Evolutionary conservation across 2,329 filamentous ascomycete species (phyloP).

Genomic region (Calonectria fujianensis): DNA sequence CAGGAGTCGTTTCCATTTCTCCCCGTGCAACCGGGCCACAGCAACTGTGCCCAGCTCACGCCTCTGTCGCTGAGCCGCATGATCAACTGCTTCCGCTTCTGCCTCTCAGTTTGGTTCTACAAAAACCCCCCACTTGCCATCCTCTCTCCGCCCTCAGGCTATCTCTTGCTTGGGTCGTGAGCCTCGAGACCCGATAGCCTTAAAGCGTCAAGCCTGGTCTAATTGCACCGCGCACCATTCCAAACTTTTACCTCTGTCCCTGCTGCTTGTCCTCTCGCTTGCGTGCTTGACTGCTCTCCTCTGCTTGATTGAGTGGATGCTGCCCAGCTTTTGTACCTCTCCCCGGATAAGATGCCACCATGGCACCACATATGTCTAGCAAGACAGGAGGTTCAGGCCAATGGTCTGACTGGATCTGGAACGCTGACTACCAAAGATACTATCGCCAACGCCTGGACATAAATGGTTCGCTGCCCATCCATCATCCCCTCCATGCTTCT

Average conservation of each 20-base stretch:
- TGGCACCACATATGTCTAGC: conserved; percentile 50
- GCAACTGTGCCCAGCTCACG: conserved; percentile 44
- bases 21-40: conserved; percentile 51
- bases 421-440: conserved; percentile 50
- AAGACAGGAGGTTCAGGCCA: conserved; percentile 49
- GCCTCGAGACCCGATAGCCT: conserved; percentile 38
- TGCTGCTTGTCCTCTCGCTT: conserved; percentile 28
- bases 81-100: conserved; percentile 41
- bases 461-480: conserved; percentile 52
- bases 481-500: conserved; percentile 1
- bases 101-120: conserved; percentile 46
- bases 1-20: conserved; percentile 44
- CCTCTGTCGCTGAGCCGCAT: conserved; percentile 53
- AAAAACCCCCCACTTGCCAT: conserved; percentile 55
- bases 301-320: conserved; percentile 27
- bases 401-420: conserved; percentile 57
- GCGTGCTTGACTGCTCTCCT: background rate
- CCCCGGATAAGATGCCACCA: conserved; percentile 55
- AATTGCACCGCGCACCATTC: conserved; percentile 25
- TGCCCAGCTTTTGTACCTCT: conserved; percentile 36
- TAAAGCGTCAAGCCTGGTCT: conserved; percentile 41
- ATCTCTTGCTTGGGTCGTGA: conserved; percentile 43
- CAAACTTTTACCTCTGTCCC: conserved; percentile 13
- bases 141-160: conserved; percentile 38
- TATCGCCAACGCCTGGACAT: conserved; percentile 56